phyloP scores from a whole-genome alignment of 441 rosid genomes.

The Omphalea diandra region DNA sequence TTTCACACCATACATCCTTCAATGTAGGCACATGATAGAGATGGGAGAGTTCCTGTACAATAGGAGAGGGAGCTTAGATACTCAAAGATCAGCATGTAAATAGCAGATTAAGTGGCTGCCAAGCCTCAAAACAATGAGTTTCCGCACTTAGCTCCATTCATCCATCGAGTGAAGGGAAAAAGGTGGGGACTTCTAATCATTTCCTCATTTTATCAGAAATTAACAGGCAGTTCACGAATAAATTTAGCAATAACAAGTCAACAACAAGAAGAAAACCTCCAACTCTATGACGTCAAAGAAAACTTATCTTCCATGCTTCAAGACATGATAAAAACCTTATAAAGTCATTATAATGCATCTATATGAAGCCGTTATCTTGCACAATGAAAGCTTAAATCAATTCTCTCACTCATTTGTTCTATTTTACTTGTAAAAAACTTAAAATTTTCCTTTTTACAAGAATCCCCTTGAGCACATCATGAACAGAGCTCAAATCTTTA shows the following conservation, averaged over 20 bases:
- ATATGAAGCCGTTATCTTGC: not conserved
- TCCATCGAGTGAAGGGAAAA: not conserved
- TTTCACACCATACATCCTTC: conserved; percentile 46
- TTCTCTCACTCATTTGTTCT: too few relatives aligned
- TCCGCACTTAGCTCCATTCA: not conserved
- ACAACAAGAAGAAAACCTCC: not conserved
- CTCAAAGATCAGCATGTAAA: conserved; percentile 15
- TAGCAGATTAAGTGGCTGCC: not conserved
- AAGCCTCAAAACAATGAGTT: not conserved
- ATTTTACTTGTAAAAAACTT: too few relatives aligned
- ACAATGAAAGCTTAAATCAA: too few relatives aligned
- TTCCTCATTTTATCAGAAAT: not conserved
- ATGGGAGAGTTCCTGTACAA: conserved; percentile 44
- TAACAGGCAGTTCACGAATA: too few relatives aligned
- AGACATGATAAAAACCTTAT: not conserved
- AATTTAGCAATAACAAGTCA: not conserved
- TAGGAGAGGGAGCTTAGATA: conserved; percentile 13
- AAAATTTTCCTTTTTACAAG: too few relatives aligned
- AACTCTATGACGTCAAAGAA: not conserved
- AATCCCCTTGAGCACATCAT: too few relatives aligned
- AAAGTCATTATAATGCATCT: not conserved
- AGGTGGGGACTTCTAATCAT: not conserved
- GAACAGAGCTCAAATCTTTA: not conserved
- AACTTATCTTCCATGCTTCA: not conserved
- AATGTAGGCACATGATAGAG: conserved; percentile 37